A percentile compares a stretch with the other conserved stretches of the same genome.
These are phyloP conservation scores for Atalantia buxifolia DNA, from an alignment of 345 rosid species.

Conservation along the genomic window DNA sequence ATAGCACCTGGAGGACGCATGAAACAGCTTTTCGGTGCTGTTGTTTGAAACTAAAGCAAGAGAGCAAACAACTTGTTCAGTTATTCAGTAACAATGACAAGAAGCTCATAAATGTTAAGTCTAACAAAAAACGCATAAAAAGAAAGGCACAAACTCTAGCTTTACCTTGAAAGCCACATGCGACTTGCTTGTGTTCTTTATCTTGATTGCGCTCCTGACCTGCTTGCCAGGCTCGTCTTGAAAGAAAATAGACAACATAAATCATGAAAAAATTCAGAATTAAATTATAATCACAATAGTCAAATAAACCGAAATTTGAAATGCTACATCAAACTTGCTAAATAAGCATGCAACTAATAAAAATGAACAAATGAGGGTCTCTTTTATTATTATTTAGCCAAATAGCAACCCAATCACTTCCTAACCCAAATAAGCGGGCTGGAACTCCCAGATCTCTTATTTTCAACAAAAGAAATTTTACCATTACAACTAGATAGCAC, in stretches of 20 bases:
- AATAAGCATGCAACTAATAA: too few species aligned
- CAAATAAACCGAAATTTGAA: not conserved
- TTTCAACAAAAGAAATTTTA: too few species aligned
- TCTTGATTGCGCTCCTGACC: constrained; percentile 88
- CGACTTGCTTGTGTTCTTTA: constrained; percentile 92
- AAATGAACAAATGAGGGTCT: too few species aligned
- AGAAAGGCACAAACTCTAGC: not conserved
- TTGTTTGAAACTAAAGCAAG: constrained; percentile 84
- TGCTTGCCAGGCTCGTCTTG: constrained; percentile 99
- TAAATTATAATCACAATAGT: not conserved
- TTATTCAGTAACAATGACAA: not conserved
- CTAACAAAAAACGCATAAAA: not conserved
- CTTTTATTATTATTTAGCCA: too few species aligned
- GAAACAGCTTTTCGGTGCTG: constrained; percentile 97
- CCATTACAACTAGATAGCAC: too few species aligned
- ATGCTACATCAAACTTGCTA: not conserved
- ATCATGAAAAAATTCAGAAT: not conserved
- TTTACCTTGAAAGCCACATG: constrained; percentile 88
- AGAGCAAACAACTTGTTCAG: constrained; percentile 5
- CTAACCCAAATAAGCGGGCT: too few species aligned
- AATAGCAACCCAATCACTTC: too few species aligned
- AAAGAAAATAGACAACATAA: constrained; percentile 10
- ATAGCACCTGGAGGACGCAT: constrained; percentile 99
- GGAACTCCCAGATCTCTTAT: too few species aligned
- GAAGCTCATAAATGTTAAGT: not conserved